A percentile compares a stretch with the other conserved stretches of the same genome.
Conservation (phyloP, 768 basidiomycete species). For the Lactarius indigo region DNA sequence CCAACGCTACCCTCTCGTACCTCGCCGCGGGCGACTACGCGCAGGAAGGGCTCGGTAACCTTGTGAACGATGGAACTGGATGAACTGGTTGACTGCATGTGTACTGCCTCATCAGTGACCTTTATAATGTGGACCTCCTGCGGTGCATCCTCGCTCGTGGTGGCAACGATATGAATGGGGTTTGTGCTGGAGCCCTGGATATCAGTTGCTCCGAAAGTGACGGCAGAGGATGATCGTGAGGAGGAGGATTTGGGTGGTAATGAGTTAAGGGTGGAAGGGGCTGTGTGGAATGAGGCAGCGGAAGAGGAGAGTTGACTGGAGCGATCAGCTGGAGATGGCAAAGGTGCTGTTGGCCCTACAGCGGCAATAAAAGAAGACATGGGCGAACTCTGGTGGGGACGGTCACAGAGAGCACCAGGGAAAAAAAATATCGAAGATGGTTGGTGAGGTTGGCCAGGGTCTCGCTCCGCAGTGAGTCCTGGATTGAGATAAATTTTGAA, state of each 20-base stretch:
- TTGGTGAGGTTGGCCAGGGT: background rate
- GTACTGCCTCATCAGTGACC: slow-evolving; percentile 47
- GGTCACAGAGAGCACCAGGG: background rate
- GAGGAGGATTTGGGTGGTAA: slow-evolving; percentile 15
- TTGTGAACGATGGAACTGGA: slow-evolving; percentile 36
- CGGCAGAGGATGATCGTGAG: slow-evolving; percentile 22
- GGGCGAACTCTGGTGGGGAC: background rate
- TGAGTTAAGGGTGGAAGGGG: slow-evolving; percentile 10
- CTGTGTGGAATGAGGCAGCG: slow-evolving; percentile 19
- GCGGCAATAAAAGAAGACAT: slow-evolving; percentile 13
- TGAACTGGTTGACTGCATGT: slow-evolving; percentile 39
- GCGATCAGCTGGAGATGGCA: slow-evolving; percentile 12
- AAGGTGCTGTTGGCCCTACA: background rate
- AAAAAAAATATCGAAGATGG: background rate
- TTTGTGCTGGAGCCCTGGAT: slow-evolving; percentile 29
- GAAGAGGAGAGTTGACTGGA: slow-evolving; percentile 18
- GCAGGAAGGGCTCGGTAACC: slow-evolving; percentile 35
- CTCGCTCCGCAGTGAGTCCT: background rate
- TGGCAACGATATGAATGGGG: slow-evolving; percentile 33
- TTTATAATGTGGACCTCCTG: slow-evolving; percentile 55
- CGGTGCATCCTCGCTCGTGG: slow-evolving; percentile 31
- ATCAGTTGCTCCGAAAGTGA: slow-evolving; percentile 14
- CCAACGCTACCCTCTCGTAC: slow-evolving; percentile 35
- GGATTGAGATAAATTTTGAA: background rate
- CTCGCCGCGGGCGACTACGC: slow-evolving; percentile 29